A percentile compares a stretch with the other conserved stretches of the same genome.
Conservation (phyloP, 2,329 filamentous ascomycete genomes). For the Trichoderma brevicompactum region DNA sequence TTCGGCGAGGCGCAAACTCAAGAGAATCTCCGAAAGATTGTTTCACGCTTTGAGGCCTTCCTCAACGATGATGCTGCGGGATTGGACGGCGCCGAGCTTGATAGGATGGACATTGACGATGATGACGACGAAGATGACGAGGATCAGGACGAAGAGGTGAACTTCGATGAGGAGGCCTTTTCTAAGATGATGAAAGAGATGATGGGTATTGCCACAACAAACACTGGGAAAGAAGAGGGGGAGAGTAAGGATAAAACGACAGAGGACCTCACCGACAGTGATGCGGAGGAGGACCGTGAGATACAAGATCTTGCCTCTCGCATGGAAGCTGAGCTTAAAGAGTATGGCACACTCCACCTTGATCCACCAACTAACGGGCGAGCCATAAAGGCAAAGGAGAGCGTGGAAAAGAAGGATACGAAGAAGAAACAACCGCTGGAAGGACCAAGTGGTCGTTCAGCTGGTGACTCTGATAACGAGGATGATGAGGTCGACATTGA, state of each 20-base stretch:
- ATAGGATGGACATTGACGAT: slow-evolving; percentile 69
- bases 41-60: slow-evolving; percentile 91
- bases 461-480: not conserved
- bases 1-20: slow-evolving; percentile 71
- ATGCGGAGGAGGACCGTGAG: slow-evolving; percentile 59
- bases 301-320: slow-evolving; percentile 68
- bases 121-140: slow-evolving; percentile 66
- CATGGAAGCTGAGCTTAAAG: slow-evolving; percentile 74
- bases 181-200: slow-evolving; percentile 87
- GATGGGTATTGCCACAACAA: slow-evolving; percentile 66
- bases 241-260: not conserved
- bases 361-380: slow-evolving; percentile 40
- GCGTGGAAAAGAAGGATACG: slow-evolving; percentile 12
- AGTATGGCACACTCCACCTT: slow-evolving; percentile 66
- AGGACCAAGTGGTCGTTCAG: slow-evolving; percentile 38
- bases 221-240: not conserved
- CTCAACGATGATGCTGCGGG: slow-evolving; percentile 84
- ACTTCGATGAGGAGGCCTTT: slow-evolving; percentile 85
- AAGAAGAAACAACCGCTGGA: slow-evolving; percentile 20
- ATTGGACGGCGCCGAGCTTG: slow-evolving; percentile 73
- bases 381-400: slow-evolving; percentile 6
- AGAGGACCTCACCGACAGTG: slow-evolving; percentile 37
- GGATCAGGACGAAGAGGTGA: slow-evolving; percentile 56
- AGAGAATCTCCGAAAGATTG: slow-evolving; percentile 84
- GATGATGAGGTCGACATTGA: slow-evolving; percentile 74